Evolutionary conservation across 768 basidiomycete species (phyloP).

Genomic region (Bullera alba): DNA sequence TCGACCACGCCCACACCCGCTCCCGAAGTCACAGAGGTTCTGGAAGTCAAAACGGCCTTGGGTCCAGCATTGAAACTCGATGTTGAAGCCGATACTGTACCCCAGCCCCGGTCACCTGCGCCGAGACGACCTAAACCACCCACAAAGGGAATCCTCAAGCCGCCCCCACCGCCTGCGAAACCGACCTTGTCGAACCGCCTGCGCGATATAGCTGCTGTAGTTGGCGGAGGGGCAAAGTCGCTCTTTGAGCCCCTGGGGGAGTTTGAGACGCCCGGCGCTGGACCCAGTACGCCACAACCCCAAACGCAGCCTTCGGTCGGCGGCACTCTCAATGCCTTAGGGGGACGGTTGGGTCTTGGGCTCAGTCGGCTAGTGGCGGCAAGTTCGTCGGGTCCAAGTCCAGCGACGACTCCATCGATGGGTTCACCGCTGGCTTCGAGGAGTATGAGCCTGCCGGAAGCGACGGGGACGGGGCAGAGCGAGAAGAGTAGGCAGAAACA

Average conservation of each 20-base stretch:
- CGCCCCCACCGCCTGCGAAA: slow-evolving; percentile 43
- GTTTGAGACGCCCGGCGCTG: slow-evolving; percentile 1
- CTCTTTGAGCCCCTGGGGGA: slow-evolving; percentile 14
- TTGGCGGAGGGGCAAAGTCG: slow-evolving; percentile 23
- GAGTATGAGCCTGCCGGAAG: slow-evolving; percentile 12
- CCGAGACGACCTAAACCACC: slow-evolving; percentile 39
- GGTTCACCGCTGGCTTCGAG: slow-evolving; percentile 12
- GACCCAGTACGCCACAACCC: background rate
- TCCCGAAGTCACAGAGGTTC: too few species aligned
- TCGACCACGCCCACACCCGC: too few species aligned
- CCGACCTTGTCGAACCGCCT: slow-evolving; percentile 40
- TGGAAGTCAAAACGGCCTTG: too few species aligned
- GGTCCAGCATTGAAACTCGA: too few species aligned
- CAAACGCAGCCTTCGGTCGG: slow-evolving; percentile 1
- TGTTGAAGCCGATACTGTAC: too few species aligned
- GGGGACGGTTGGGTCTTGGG: slow-evolving; percentile 36
- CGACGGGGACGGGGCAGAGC: slow-evolving; percentile 1
- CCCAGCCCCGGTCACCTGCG: slow-evolving; percentile 31
- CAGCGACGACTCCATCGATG: background rate
- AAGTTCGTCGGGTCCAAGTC: background rate
- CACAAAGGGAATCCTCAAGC: slow-evolving; percentile 46
- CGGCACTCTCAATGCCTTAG: slow-evolving; percentile 34
- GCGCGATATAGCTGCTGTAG: slow-evolving; percentile 39
- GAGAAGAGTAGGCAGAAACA: slow-evolving; percentile 45
- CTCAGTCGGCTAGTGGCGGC: slow-evolving; percentile 25